A percentile compares a stretch with the other conserved stretches of the same genome.
phyloP scores from a whole-genome alignment of 768 basidiomycete genomes.

The Xerocomellus intermedius region DNA sequence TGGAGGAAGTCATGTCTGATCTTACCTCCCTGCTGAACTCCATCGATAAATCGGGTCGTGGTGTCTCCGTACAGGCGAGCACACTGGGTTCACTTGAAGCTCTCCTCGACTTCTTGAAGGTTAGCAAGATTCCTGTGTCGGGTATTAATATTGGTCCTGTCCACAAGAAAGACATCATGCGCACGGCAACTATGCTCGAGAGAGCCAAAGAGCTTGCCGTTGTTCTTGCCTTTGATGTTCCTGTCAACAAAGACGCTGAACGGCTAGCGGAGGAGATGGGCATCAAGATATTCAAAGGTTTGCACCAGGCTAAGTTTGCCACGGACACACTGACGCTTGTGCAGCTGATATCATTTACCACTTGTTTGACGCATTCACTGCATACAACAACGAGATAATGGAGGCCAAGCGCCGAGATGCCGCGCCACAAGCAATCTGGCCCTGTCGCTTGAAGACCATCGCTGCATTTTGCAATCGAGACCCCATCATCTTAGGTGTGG shows the following conservation, averaged over 20 bases:
- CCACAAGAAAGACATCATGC: slow-evolving; percentile 93
- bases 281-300: slow-evolving; percentile 91
- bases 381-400: slow-evolving; percentile 86
- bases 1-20: slow-evolving; percentile 96
- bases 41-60: slow-evolving; percentile 93
- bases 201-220: slow-evolving; percentile 93
- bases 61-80: slow-evolving; percentile 96
- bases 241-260: slow-evolving; percentile 92
- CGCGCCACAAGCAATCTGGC: slow-evolving; percentile 95
- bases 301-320: neutral
- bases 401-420: slow-evolving; percentile 93
- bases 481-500: slow-evolving; percentile 95
- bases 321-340: neutral
- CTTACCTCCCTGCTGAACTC: slow-evolving; percentile 83
- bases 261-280: slow-evolving; percentile 91
- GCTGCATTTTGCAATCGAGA: slow-evolving; percentile 96
- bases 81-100: slow-evolving; percentile 98
- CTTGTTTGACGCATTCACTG: slow-evolving; percentile 93
- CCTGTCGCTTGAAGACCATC: slow-evolving; percentile 88
- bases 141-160: slow-evolving; percentile 98
- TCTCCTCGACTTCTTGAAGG: slow-evolving; percentile 90
- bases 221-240: slow-evolving; percentile 95
- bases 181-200: slow-evolving; percentile 90
- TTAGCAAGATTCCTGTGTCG: slow-evolving; percentile 95
- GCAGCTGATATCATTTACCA: slow-evolving; percentile 98